phyloP scores from a whole-genome alignment of 2,329 filamentous ascomycete genomes.

The Aureobasidium subglaciale region DNA sequence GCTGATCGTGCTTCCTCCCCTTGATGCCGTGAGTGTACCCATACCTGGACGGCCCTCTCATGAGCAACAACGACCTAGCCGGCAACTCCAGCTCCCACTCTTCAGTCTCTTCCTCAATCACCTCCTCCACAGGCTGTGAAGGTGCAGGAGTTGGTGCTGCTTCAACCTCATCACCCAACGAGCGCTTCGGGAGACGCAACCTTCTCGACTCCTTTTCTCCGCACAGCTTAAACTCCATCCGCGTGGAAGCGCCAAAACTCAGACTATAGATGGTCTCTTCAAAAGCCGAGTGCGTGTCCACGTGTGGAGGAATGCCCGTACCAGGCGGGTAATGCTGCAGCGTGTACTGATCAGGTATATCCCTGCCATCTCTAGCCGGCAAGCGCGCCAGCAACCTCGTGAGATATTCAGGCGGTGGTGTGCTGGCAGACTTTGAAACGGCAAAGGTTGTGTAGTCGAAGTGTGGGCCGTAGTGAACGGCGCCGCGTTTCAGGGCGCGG shows the following conservation, averaged over 20 bases:
- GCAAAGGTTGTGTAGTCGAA: slow-evolving; percentile 15
- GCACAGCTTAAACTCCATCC: slow-evolving; percentile 9
- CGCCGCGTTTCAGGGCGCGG: background rate
- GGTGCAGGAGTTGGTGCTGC: background rate
- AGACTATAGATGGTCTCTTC: slow-evolving; percentile 14
- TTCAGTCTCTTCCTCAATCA: background rate
- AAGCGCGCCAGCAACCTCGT: slow-evolving; percentile 3
- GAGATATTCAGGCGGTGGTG: slow-evolving; percentile 5
- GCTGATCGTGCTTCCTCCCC: slow-evolving; percentile 11
- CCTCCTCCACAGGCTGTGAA: background rate
- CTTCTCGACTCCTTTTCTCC: slow-evolving; percentile 10
- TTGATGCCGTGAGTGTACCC: slow-evolving; percentile 13
- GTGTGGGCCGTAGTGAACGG: slow-evolving; percentile 12
- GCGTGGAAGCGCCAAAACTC: slow-evolving; percentile 8
- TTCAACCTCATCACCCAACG: slow-evolving; percentile 2
- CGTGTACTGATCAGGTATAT: slow-evolving; percentile 10
- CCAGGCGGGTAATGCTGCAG: slow-evolving; percentile 12
- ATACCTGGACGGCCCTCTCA: slow-evolving; percentile 9
- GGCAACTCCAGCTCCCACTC: slow-evolving; percentile 14
- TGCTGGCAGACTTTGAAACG: slow-evolving; percentile 1
- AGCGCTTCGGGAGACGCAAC: slow-evolving; percentile 8
- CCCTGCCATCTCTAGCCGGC: slow-evolving; percentile 4
- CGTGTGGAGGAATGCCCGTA: slow-evolving; percentile 14
- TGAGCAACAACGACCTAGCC: slow-evolving; percentile 8
- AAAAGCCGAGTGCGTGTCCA: slow-evolving; percentile 15